A percentile compares a stretch with the other conserved stretches of the same genome.
Evolutionary conservation across 2,329 filamentous ascomycete genomes (phyloP).

Genomic region (Cladosporium colombiae): DNA sequence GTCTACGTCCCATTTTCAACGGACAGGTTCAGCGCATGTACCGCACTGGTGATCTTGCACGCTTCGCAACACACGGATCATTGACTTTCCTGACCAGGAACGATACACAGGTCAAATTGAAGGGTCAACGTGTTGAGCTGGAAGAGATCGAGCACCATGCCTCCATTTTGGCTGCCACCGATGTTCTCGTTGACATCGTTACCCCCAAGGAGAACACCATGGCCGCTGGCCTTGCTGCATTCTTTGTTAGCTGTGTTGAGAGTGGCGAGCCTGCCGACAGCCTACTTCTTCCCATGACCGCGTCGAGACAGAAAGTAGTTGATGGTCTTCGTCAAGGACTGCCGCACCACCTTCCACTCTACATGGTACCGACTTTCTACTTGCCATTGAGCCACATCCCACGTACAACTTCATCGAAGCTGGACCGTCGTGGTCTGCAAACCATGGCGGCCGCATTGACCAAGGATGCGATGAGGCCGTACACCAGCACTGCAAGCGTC

Average conservation of each 20-base stretch:
- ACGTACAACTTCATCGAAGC: conserved; percentile 9
- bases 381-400: conserved; percentile 8
- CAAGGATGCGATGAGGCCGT: conserved; percentile 5
- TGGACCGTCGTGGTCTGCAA: conserved; percentile 14
- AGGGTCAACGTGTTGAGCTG: conserved; percentile 29
- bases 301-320: not conserved
- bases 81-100: conserved; percentile 25
- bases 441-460: conserved; percentile 11
- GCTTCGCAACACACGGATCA: conserved; percentile 22
- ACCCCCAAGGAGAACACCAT: conserved; percentile 15
- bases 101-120: conserved; percentile 28
- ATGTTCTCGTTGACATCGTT: conserved; percentile 9
- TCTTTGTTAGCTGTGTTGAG: conserved; percentile 11
- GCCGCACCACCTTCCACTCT: conserved; percentile 6
- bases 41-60: conserved; percentile 26
- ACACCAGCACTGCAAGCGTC: not conserved
- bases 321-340: conserved; percentile 13
- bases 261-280: not conserved
- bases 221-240: conserved; percentile 18
- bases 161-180: conserved; percentile 8
- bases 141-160: conserved; percentile 23
- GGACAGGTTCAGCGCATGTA: conserved; percentile 30
- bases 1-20: conserved; percentile 2
- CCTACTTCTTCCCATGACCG: conserved; percentile 10
- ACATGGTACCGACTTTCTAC: conserved; percentile 19